These are phyloP conservation scores for Massariosphaeria phaeospora DNA, from an alignment of 495 filamentous ascomycete genomes.

Conservation along the genomic window DNA sequence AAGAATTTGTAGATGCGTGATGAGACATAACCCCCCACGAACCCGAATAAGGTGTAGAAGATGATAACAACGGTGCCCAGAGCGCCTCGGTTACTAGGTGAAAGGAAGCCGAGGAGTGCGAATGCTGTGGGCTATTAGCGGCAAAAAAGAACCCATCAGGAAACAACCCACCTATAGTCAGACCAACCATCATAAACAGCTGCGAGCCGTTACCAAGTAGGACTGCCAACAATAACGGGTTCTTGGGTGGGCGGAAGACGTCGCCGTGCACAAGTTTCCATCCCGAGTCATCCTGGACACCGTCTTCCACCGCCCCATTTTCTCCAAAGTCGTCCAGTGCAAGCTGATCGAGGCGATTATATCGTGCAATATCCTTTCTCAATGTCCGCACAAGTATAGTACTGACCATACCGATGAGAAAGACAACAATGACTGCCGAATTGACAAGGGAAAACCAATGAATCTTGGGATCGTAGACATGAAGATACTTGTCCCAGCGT, in stretches of 20 bases:
- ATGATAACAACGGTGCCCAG: slow-evolving; percentile 86
- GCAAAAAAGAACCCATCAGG: too few species aligned
- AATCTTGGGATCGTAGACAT: slow-evolving; percentile 92
- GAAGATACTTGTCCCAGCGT: slow-evolving; percentile 95
- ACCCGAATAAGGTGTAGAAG: slow-evolving; percentile 87
- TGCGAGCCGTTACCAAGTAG: slow-evolving; percentile 92
- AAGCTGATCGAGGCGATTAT: slow-evolving; percentile 85
- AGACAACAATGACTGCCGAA: slow-evolving; percentile 86
- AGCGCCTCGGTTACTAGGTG: slow-evolving; percentile 88
- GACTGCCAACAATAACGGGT: slow-evolving; percentile 77
- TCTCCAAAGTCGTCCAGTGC: slow-evolving; percentile 78
- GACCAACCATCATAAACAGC: slow-evolving; percentile 94
- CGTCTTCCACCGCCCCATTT: slow-evolving; percentile 72
- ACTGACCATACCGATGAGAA: slow-evolving; percentile 83
- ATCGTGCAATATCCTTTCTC: slow-evolving; percentile 89
- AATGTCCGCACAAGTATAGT: slow-evolving; percentile 83
- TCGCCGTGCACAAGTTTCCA: slow-evolving; percentile 99
- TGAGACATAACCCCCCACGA: slow-evolving; percentile 88
- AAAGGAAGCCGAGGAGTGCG: slow-evolving; percentile 88
- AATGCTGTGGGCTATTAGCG: slow-evolving; percentile 57
- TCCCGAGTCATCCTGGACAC: slow-evolving; percentile 93
- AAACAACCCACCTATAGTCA: slow-evolving; percentile 60
- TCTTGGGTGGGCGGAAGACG: slow-evolving; percentile 83
- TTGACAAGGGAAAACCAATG: slow-evolving; percentile 98
- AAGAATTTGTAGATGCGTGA: slow-evolving; percentile 87